A percentile compares a stretch with the other conserved stretches of the same genome.
Conservation (phyloP, 495 filamentous ascomycete species). For the Podospora didyma region DNA sequence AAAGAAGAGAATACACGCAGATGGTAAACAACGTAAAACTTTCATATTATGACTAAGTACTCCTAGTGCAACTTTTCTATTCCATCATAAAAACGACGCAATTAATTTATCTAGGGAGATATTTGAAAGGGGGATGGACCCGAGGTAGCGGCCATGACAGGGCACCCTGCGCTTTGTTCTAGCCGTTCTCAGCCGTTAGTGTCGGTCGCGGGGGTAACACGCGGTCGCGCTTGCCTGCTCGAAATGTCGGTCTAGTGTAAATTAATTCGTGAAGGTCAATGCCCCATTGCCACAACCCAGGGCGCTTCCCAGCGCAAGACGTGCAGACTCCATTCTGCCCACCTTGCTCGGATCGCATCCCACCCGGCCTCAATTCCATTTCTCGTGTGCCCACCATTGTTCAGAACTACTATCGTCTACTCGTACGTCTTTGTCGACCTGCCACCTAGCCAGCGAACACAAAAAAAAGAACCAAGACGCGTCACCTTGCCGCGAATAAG, state of each 20-base stretch:
- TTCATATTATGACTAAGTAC: no score
- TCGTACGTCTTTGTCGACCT: background rate
- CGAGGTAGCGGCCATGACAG: background rate
- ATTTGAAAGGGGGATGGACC: no score
- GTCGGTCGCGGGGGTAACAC: slow-evolving; percentile 31
- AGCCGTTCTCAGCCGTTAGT: slow-evolving; percentile 3
- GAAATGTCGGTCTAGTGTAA: background rate
- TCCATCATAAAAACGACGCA: no score
- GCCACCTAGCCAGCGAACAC: no score
- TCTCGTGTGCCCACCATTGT: background rate
- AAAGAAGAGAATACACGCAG: no score
- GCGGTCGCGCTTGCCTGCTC: slow-evolving; percentile 26
- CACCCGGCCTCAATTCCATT: background rate
- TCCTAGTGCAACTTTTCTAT: no score
- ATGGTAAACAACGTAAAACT: no score
- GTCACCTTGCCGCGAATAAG: background rate
- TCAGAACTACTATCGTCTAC: background rate
- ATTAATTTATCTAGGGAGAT: no score
- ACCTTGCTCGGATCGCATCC: no score
- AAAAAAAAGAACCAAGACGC: background rate
- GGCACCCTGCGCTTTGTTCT: slow-evolving; percentile 5
- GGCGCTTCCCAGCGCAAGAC: background rate
- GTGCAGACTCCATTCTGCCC: background rate
- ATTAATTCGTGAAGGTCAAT: background rate
- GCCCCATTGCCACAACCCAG: background rate